These are phyloP conservation scores for Themeda triandra DNA, from an alignment of 176 grass and related monocot species.

Conservation along the genomic window DNA sequence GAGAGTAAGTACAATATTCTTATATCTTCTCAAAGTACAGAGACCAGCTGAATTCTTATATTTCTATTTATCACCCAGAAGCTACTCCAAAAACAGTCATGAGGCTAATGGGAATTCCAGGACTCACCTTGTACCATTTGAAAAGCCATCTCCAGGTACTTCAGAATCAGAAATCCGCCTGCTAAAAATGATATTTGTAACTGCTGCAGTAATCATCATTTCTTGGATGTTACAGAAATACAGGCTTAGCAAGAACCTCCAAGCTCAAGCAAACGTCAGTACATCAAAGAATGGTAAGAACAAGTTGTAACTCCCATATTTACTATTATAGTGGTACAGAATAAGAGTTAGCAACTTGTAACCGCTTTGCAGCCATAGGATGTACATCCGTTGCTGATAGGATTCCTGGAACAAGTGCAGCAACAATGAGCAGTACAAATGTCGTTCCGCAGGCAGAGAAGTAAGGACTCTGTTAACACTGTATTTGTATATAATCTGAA, in stretches of 20 bases:
- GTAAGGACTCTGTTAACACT: conserved; percentile 49
- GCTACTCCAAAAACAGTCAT: conserved; percentile 97
- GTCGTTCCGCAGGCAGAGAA: conserved; percentile 66
- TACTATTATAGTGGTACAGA: not conserved
- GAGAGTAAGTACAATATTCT: conserved; percentile 75
- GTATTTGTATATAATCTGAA: conserved; percentile 27
- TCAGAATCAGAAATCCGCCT: conserved; percentile 25
- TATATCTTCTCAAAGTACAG: conserved; percentile 6
- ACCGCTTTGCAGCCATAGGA: conserved; percentile 48
- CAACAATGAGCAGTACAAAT: conserved; percentile 48
- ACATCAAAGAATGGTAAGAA: conserved; percentile 62
- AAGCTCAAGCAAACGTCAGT: conserved; percentile 66
- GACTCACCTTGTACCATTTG: conserved; percentile 95
- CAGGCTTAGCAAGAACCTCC: conserved; percentile 91
- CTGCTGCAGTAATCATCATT: conserved; percentile 23
- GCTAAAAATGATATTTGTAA: conserved; percentile 23
- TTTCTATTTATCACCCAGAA: conserved; percentile 64
- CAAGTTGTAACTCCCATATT: conserved; percentile 23
- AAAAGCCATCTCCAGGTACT: conserved; percentile 96
- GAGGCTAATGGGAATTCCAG: conserved; percentile 97
- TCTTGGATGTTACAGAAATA: conserved; percentile 69
- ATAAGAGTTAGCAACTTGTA: conserved; percentile 14
- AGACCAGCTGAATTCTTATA: conserved; percentile 36
- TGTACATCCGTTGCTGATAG: conserved; percentile 45
- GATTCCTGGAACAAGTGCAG: conserved; percentile 40